Evolutionary conservation across 116 monocot genomes (phyloP).

Genomic region (Thalassia testudinum): DNA sequence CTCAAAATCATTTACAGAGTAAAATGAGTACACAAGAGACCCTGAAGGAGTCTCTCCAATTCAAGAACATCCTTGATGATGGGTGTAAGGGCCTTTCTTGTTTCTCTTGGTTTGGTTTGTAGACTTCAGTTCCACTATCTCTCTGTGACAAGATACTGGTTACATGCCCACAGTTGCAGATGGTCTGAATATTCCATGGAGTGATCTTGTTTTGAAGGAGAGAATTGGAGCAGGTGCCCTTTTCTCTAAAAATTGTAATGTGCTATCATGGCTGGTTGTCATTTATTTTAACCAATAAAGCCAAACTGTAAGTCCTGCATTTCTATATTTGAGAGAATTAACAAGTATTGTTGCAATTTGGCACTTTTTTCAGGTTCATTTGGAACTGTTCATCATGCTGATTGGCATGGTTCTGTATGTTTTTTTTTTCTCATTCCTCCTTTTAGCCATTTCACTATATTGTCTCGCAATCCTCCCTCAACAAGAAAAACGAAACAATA

Average conservation of each 20-base stretch:
- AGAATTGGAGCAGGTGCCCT: slow-evolving; percentile 86
- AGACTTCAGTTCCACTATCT: neutral
- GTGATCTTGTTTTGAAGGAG: slow-evolving; percentile 67
- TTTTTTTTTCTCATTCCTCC: slow-evolving; percentile 5
- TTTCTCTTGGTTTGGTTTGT: neutral
- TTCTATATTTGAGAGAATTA: too few relatives aligned
- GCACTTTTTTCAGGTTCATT: slow-evolving; percentile 67
- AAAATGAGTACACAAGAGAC: slow-evolving; percentile 4
- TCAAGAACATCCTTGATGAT: slow-evolving; percentile 17
- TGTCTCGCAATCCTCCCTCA: neutral
- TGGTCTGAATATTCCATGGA: slow-evolving; percentile 81
- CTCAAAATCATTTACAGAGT: slow-evolving; percentile 13
- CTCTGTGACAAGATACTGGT: slow-evolving; percentile 3
- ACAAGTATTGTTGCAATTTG: neutral
- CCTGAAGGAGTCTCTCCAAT: slow-evolving; percentile 11
- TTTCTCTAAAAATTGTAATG: neutral
- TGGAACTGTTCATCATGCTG: slow-evolving; percentile 91
- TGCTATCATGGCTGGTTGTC: neutral
- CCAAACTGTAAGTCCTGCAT: too few relatives aligned
- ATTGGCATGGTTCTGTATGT: slow-evolving; percentile 90
- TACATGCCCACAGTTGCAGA: slow-evolving; percentile 28
- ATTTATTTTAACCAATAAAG: too few relatives aligned
- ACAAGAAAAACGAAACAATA: too few relatives aligned
- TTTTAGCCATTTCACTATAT: neutral
- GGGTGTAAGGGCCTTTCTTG: slow-evolving; percentile 4